Evolutionary conservation across 495 filamentous ascomycete species (phyloP).

Genomic region (Hypomontagnella monticulosa): DNA sequence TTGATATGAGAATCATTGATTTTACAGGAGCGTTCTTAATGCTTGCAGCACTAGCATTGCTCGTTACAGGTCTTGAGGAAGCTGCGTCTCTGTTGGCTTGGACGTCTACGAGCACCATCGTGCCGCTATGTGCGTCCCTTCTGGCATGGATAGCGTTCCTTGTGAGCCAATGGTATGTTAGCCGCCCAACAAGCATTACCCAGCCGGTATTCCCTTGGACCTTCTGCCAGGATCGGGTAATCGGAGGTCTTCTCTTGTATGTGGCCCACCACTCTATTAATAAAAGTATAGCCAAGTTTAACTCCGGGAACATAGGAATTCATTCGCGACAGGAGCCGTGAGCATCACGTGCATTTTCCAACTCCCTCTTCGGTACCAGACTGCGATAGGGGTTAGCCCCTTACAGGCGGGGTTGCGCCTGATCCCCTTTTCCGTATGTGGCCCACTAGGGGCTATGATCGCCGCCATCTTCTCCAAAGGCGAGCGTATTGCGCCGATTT

Average conservation of each 20-base stretch:
- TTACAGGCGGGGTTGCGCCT: constrained; percentile 19
- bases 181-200: not conserved
- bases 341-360: constrained; percentile 26
- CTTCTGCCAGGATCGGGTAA: constrained; percentile 10
- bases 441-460: constrained; percentile 11
- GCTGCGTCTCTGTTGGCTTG: constrained; percentile 4
- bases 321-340: not conserved
- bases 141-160: constrained; percentile 16
- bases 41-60: constrained; percentile 7
- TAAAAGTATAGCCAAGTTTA: not conserved
- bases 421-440: constrained; percentile 17
- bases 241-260: constrained; percentile 8
- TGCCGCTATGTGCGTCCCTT: constrained; percentile 6
- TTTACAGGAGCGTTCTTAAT: constrained; percentile 17
- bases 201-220: constrained; percentile 21
- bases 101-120: constrained; percentile 2
- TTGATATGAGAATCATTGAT: not conserved
- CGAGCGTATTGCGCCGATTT: not conserved
- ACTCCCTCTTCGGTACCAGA: constrained; percentile 24
- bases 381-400: constrained; percentile 3
- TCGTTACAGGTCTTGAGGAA: constrained; percentile 23
- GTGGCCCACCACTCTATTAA: not conserved
- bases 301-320: not conserved
- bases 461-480: constrained; percentile 5
- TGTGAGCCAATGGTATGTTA: constrained; percentile 8